A percentile compares a stretch with the other conserved stretches of the same genome.
Evolutionary conservation across 2,329 filamentous ascomycete species (phyloP).

Genomic region (Colletotrichum simmondsii): DNA sequence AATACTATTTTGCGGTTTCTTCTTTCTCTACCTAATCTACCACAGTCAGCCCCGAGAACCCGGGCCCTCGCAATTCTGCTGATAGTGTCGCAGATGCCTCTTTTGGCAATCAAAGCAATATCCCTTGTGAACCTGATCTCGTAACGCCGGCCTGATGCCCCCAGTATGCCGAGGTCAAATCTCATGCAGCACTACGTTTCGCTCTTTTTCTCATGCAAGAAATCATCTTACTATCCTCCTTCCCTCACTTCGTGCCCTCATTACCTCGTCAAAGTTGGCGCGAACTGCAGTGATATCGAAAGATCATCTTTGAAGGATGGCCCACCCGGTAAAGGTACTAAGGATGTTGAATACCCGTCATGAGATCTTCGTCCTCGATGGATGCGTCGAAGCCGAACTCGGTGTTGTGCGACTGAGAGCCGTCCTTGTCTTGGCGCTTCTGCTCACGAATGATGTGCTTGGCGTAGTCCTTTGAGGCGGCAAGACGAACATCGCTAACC

Average conservation of each 20-base stretch:
- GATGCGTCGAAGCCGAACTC: slow-evolving; percentile 56
- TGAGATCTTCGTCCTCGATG: slow-evolving; percentile 71
- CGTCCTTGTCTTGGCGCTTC: slow-evolving; percentile 57
- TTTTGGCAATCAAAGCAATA: slow-evolving; percentile 6
- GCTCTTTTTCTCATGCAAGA: neutral
- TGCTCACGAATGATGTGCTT: slow-evolving; percentile 58
- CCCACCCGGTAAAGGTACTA: slow-evolving; percentile 1
- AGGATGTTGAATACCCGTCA: slow-evolving; percentile 56
- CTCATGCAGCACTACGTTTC: neutral
- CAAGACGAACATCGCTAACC: slow-evolving; percentile 64
- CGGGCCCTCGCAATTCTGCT: slow-evolving; percentile 12
- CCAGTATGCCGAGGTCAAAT: neutral
- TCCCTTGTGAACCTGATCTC: slow-evolving; percentile 24
- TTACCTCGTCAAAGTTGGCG: slow-evolving; percentile 22
- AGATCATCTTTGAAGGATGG: neutral
- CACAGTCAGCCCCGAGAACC: neutral
- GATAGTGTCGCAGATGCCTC: slow-evolving; percentile 16
- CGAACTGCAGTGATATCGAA: neutral
- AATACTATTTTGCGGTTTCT: slow-evolving; percentile 14
- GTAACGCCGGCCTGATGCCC: slow-evolving; percentile 33
- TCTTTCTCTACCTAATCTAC: slow-evolving; percentile 14
- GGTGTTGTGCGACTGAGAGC: slow-evolving; percentile 41
- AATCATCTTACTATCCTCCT: neutral
- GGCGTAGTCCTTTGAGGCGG: slow-evolving; percentile 67
- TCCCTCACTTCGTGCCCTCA: slow-evolving; percentile 1